Base-by-base conservation (phyloP, 2,329 filamentous ascomycete species). In the Penicillium freii region DNA sequence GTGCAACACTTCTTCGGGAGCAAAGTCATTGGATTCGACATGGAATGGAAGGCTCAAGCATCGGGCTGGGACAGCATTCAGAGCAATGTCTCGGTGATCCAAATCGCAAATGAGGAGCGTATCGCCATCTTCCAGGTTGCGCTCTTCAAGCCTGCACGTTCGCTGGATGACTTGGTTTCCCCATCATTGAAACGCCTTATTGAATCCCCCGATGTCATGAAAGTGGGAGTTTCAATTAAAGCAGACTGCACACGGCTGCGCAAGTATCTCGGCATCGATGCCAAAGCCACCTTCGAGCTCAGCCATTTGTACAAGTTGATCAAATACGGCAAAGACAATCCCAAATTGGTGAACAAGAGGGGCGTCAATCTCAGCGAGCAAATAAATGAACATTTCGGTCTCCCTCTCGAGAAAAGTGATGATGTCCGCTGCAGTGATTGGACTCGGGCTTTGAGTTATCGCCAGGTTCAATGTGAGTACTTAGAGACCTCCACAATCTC, bases 91-190 rank as follows among this genome's bases (percentile, higher is more conserved):
- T 92, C 90, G 0, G 75, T 97, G 38, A 87, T 97, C 43, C 93
- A 97, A 73, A 73, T 97, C 23, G 91, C 92, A 1, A 89, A 86
- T 58, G 84, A 89, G 43, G 84, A 87, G 60, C 87, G 86, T 15
- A 87, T 97, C 48, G 91, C 82, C 0, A 81, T 97, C 0, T 92
- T 96, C 64, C 93, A 97, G 64, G 74, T 96, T 51, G 88, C 91
- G 3, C 65, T 87, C 2, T 90, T 85, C 65, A 73, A 78, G 2
- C 72, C 77, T 4, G 67, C 60, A 9, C 75, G 73, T 33, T 74
- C 76, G 2, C 50, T 65, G 8, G 54, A 71, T 7, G 82, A 87
- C 23, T 78, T 93, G 27, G 81, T 92, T n/a, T 81, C 87, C 1
- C 89, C 90, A 0, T 83, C 86, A 0, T 81, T 97, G 47, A 85